A percentile compares a stretch with the other conserved stretches of the same genome.
These are phyloP conservation scores for Suillus alpinus DNA, from an alignment of 768 basidiomycete genomes.

Conservation along the genomic window DNA sequence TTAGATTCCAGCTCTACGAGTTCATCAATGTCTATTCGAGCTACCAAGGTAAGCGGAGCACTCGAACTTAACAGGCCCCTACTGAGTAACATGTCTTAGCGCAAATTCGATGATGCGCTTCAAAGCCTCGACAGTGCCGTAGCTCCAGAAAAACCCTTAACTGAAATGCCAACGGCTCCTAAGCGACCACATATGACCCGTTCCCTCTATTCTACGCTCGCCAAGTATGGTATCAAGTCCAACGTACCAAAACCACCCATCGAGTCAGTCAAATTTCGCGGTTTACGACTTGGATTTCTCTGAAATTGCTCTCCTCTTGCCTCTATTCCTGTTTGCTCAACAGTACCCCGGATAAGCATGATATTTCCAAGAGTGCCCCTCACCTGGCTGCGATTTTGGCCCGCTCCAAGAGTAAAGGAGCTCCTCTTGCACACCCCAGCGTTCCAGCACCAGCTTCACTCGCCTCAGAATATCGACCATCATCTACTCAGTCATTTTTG, in stretches of 20 bases:
- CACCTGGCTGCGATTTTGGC: conserved; percentile 69
- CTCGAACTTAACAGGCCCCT: neutral
- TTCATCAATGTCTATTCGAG: conserved; percentile 22
- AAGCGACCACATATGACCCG: conserved; percentile 53
- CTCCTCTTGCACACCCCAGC: conserved; percentile 41
- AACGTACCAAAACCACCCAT: conserved; percentile 40
- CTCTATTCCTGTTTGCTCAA: conserved; percentile 8
- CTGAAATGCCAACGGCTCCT: conserved; percentile 38
- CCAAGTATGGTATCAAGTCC: conserved; percentile 70
- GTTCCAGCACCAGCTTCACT: conserved; percentile 18
- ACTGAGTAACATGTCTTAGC: conserved; percentile 35
- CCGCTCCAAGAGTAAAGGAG: conserved; percentile 44
- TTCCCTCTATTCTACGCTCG: conserved; percentile 73
- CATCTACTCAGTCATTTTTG: conserved; percentile 71
- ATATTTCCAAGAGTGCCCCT: conserved; percentile 58
- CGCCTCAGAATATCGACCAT: conserved; percentile 71
- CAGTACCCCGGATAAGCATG: conserved; percentile 14
- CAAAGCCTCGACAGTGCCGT: conserved; percentile 68
- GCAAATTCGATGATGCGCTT: conserved; percentile 82
- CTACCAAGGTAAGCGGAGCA: conserved; percentile 42
- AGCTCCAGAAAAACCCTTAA: conserved; percentile 28
- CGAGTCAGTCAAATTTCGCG: conserved; percentile 19
- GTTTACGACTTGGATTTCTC: neutral
- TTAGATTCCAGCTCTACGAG: conserved; percentile 16
- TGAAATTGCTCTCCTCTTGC: conserved; percentile 3